These are phyloP conservation scores for Microbotryomycetes sp. DNA, from an alignment of 1,284 basidiomycete species.

Conservation along the genomic window DNA sequence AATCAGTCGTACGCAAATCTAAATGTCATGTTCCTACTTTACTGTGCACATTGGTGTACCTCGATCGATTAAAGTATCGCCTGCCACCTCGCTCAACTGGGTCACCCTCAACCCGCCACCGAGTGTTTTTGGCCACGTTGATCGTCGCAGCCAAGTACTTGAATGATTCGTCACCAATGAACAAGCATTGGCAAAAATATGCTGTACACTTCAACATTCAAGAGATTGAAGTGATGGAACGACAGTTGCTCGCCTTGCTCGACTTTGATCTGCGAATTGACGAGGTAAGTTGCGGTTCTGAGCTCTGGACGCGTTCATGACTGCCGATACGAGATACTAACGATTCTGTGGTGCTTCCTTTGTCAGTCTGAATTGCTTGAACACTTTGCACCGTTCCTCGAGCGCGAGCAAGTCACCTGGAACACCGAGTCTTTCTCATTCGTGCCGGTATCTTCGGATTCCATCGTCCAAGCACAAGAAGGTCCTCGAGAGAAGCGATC, in stretches of 20 bases:
- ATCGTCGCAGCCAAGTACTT: constrained; percentile 95
- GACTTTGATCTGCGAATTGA: constrained; percentile 80
- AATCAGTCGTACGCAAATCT: constrained; percentile 68
- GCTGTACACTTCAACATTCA: constrained; percentile 13
- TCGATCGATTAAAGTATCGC: constrained; percentile 73
- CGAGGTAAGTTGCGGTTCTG: constrained; percentile 51
- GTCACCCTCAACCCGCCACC: constrained; percentile 81
- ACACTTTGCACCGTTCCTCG: constrained; percentile 28
- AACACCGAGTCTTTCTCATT: background rate
- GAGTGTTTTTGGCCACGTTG: constrained; percentile 87
- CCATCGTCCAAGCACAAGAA: too few species aligned
- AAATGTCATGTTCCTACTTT: constrained; percentile 87
- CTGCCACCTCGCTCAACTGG: constrained; percentile 59
- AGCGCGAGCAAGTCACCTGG: background rate
- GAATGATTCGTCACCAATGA: constrained; percentile 67
- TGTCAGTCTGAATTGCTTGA: constrained; percentile 51
- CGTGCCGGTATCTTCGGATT: background rate
- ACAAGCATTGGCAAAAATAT: constrained; percentile 70
- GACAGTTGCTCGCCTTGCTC: constrained; percentile 77
- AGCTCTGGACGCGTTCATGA: background rate
- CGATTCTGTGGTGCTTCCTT: too few species aligned
- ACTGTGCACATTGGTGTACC: constrained; percentile 82
- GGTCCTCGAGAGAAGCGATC: constrained; percentile 5
- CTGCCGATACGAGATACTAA: background rate
- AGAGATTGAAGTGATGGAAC: constrained; percentile 74